These are phyloP conservation scores for Camillea tinctor DNA, from an alignment of 2,329 filamentous ascomycete genomes.

Conservation along the genomic window DNA sequence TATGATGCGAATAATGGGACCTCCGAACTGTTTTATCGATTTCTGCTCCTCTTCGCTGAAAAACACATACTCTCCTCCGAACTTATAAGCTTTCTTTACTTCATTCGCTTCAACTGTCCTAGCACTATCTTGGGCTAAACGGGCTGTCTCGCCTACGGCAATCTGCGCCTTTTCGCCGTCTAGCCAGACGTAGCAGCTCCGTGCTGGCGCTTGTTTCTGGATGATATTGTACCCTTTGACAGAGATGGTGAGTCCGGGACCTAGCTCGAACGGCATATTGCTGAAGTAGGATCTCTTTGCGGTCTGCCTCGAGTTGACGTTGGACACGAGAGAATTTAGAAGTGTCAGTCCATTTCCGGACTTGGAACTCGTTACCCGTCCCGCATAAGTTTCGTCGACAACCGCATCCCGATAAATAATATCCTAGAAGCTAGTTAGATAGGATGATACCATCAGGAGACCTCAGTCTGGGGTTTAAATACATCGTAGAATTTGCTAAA, in stretches of 20 bases:
- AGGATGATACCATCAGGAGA: no score
- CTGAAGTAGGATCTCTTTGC: constrained; percentile 85
- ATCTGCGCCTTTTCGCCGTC: constrained; percentile 84
- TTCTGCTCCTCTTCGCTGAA: constrained; percentile 85
- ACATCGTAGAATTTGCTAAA: constrained; percentile 88
- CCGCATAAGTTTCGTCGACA: constrained; percentile 63
- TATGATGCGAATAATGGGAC: constrained; percentile 81
- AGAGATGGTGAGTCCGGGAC: constrained; percentile 79
- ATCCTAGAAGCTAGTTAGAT: constrained; percentile 53
- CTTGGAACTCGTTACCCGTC: constrained; percentile 61
- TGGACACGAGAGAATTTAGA: constrained; percentile 76
- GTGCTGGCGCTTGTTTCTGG: constrained; percentile 76
- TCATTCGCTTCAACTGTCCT: constrained; percentile 76
- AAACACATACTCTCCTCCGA: constrained; percentile 84
- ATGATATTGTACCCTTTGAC: constrained; percentile 91
- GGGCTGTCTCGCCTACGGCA: constrained; percentile 69
- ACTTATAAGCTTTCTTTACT: constrained; percentile 90
- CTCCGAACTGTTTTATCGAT: constrained; percentile 74
- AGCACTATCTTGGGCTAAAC: constrained; percentile 74
- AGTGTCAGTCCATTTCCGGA: constrained; percentile 75
- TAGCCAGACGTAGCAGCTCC: constrained; percentile 85
- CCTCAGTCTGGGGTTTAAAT: constrained; percentile 33
- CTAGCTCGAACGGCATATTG: constrained; percentile 82
- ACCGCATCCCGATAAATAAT: constrained; percentile 81
- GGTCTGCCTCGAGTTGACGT: constrained; percentile 86